Evolutionary conservation across 495 filamentous ascomycete species (phyloP), one percentile per base, ranked within the genome.

Genomic region (Xeromyces bisporus): DNA sequence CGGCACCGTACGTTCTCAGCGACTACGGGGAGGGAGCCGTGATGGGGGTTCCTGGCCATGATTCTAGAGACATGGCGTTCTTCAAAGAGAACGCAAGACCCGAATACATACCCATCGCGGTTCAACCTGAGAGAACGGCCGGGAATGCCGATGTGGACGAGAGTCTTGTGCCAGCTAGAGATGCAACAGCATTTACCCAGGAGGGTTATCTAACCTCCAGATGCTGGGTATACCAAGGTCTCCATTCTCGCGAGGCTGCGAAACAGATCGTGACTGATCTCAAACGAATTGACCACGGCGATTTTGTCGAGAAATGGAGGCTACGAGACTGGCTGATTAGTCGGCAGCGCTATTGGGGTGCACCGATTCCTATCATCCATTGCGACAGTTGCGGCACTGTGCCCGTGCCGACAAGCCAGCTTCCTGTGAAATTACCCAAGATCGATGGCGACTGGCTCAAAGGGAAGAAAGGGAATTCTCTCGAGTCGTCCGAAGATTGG

Each of bases 1-100:
- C 75, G 7, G 78, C 84, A 3, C 75, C 81, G 0, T 93, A 92
- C 38, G 84, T 92, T n/a, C 58, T 87, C 3, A 74, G 75, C 17
- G 79, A 84, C 34, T 91, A 89, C 39, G 84, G 81, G n/a, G 75
- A 78, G 32, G 81, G 82, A 1, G 82, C 82, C 3, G 78, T 93
- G 4, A 93, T 93, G 84, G 84, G 83, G 23, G 84, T 93, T 14
- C 84, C 84, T 0, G 84, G 74, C 2, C 83, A 93, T 37, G 84
- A 93, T 46, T 45, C 58, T 0, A 66, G 80, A 21, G 84, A 93
- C 40, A 59, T 77, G 50, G 61, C 65, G 3, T 93, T 93, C 43
- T 92, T 80, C 76, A 73, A 65, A 34, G 59, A 73, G 25, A 83
- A 89, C 37, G 51, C 42, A 47, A 67, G 40, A 41, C 66, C 43